phyloP scores from a whole-genome alignment of 2,329 filamentous ascomycete genomes.

The Hypomyces rosellus region DNA sequence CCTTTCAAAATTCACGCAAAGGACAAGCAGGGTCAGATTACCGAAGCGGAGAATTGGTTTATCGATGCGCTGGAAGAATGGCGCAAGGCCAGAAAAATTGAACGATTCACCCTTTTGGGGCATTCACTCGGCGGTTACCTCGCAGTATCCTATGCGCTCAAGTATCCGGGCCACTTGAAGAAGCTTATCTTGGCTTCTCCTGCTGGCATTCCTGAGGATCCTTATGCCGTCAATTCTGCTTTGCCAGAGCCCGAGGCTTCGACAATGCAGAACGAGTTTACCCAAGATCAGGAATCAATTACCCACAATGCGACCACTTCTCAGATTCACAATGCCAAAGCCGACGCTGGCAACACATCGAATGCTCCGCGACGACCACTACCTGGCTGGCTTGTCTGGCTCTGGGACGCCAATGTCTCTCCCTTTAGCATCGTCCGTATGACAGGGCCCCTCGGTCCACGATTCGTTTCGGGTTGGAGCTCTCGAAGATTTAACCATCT shows the following conservation, averaged over 20 bases:
- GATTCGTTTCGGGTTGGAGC: slow-evolving; percentile 92
- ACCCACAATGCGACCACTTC: slow-evolving; percentile 22
- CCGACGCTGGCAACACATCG: slow-evolving; percentile 30
- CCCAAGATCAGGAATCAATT: slow-evolving; percentile 59
- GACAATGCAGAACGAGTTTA: slow-evolving; percentile 70
- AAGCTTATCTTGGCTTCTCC: slow-evolving; percentile 94
- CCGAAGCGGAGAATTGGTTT: slow-evolving; percentile 92
- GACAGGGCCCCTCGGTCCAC: slow-evolving; percentile 81
- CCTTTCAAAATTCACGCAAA: slow-evolving; percentile 81
- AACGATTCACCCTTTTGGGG: slow-evolving; percentile 87
- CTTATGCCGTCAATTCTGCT: slow-evolving; percentile 74
- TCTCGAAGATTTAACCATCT: slow-evolving; percentile 87
- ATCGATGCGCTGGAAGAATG: slow-evolving; percentile 95
- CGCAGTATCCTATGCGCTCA: slow-evolving; percentile 88
- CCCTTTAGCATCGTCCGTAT: slow-evolving; percentile 88
- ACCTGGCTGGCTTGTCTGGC: slow-evolving; percentile 81
- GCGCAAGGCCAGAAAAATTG: slow-evolving; percentile 80
- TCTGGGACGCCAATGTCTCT: slow-evolving; percentile 96
- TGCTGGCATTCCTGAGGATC: slow-evolving; percentile 90
- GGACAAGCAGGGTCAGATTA: slow-evolving; percentile 69
- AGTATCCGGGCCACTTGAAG: slow-evolving; percentile 90
- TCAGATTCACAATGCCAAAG: slow-evolving; percentile 25
- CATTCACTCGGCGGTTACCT: slow-evolving; percentile 95
- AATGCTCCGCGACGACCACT: slow-evolving; percentile 48
- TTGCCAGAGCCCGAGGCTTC: slow-evolving; percentile 73